These are phyloP conservation scores for Stramenopiles sp. DNA, from an alignment of 352 stramenopile species.

Conservation along the genomic window DNA sequence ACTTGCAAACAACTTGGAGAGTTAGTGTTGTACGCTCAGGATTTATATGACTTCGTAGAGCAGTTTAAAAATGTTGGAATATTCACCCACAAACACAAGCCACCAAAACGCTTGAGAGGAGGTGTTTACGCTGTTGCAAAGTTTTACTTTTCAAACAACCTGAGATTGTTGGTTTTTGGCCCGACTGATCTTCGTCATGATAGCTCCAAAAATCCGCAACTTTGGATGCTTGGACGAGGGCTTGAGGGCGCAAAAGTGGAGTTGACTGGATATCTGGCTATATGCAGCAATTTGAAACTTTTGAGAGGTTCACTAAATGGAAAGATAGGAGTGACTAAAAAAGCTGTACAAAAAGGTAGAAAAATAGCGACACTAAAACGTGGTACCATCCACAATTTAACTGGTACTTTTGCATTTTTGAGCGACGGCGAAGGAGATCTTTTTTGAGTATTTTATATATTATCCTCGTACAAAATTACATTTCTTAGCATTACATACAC, in stretches of 20 bases:
- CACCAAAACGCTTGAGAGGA: background rate
- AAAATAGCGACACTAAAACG: background rate
- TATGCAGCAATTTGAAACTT: background rate
- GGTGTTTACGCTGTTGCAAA: background rate
- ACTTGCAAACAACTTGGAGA: background rate
- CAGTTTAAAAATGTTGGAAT: background rate
- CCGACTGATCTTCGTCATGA: background rate
- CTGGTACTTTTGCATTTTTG: background rate
- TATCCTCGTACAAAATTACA: too few species aligned
- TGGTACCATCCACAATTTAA: background rate
- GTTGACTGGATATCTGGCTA: background rate
- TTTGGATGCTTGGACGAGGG: background rate
- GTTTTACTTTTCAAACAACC: background rate
- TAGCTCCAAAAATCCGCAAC: background rate
- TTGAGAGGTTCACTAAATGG: background rate
- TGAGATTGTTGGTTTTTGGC: background rate
- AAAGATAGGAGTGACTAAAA: background rate
- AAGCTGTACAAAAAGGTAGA: background rate
- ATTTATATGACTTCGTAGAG: background rate
- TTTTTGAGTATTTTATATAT: background rate
- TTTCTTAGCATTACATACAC: too few species aligned
- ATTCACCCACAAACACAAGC: background rate
- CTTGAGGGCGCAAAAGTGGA: background rate
- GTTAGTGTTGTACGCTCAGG: background rate
- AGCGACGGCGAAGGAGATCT: background rate